Evolutionary conservation across 208 protist genomes (phyloP), one percentile per base, ranked within the genome.

Genomic region (Herpetomonas samuelpessoai): DNA sequence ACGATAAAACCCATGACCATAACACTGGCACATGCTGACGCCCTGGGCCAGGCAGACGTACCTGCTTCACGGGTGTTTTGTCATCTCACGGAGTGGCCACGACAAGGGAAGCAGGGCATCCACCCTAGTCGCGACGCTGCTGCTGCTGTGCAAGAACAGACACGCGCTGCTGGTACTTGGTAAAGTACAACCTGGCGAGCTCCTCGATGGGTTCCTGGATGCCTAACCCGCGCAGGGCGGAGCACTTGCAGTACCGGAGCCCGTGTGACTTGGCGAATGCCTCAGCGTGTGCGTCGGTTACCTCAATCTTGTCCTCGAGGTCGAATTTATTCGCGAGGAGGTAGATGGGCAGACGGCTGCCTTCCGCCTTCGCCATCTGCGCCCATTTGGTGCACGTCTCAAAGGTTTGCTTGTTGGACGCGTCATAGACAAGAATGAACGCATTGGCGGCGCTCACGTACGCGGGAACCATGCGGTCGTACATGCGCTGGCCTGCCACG

Each of bases 311-410:
- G 57, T 95, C 86, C 0, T 51, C 65, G 12, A 97, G 78, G 57
- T 97, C 92, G 46, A 79, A 81, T 62, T 97, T 97, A 74, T 97
- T 97, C 12, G 85, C 92, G 4, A 97, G 41, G 22, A 94, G 80
- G 35, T 88, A 76, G 41, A 87, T 86, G 25, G 82, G 66, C 63
- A 86, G 77, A 55, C 86, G 25, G 19, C 44, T 48, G 4, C 44
- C 44, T 3, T 6, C 78, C 49, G 86, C 89, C 35, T 83, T 85
- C 16, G 68, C 75, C 16, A 58, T 41, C 3, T 74, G 74, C 12
- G 81, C 68, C 89, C 92, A 97, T 67, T 83, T 80, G 6, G 86
- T 76, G 65, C 86, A 90, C 19, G 73, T 79, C 73, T 97, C 92
- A 60, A 97, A 95, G 1, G 92, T 93, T 1, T 74, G 62, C 61